phyloP scores from a whole-genome alignment of 2,329 filamentous ascomycete genomes.

The Neopestalotiopsis sp. region DNA sequence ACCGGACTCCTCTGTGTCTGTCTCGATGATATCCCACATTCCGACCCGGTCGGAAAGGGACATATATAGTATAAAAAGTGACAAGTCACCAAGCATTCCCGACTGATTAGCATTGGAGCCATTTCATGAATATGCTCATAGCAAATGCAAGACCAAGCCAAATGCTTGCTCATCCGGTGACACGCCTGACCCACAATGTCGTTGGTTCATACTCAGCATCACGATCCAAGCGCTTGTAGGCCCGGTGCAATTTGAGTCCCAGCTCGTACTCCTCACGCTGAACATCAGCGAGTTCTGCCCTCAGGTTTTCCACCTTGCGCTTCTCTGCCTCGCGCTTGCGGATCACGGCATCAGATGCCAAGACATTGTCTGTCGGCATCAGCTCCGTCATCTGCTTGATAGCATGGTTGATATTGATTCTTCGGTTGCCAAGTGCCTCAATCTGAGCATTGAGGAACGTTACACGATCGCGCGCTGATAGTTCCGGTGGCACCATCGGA shows the following conservation, averaged over 20 bases:
- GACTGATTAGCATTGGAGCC: too few species aligned
- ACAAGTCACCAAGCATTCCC: background rate
- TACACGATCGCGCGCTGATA: constrained; percentile 64
- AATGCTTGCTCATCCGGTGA: constrained; percentile 62
- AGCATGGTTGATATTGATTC: constrained; percentile 73
- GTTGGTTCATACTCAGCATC: constrained; percentile 69
- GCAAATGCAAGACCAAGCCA: background rate
- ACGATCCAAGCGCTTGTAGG: constrained; percentile 77
- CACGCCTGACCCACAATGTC: constrained; percentile 78
- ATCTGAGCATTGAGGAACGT: constrained; percentile 70
- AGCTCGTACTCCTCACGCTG: constrained; percentile 79
- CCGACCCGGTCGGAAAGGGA: background rate
- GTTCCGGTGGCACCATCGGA: constrained; percentile 66
- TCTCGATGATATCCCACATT: background rate
- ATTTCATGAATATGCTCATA: background rate
- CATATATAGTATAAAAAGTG: background rate
- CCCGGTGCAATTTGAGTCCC: constrained; percentile 74
- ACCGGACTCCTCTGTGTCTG: too few species aligned
- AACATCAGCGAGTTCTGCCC: constrained; percentile 73
- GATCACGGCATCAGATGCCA: constrained; percentile 69
- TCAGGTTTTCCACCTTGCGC: constrained; percentile 70
- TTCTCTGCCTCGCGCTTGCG: constrained; percentile 62
- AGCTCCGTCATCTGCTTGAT: constrained; percentile 81
- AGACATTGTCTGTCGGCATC: constrained; percentile 73
- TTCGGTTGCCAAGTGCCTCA: constrained; percentile 68